phyloP scores from a whole-genome alignment of 2,329 filamentous ascomycete species.

The Nothopassalora personata region DNA sequence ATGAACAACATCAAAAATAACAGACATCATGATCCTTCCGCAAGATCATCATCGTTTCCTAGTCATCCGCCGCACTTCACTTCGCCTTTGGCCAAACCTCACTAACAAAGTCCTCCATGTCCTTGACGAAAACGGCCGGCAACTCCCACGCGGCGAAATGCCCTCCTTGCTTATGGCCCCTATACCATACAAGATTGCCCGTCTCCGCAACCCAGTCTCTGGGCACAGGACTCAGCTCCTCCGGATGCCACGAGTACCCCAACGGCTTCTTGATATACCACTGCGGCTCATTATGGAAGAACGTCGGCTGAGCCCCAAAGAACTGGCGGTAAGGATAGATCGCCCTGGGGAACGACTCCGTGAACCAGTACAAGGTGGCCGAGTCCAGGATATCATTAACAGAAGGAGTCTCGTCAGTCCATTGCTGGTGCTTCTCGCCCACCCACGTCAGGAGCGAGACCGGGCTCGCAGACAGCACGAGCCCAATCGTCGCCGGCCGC shows the following conservation, averaged over 20 bases:
- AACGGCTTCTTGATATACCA: slow-evolving; percentile 37
- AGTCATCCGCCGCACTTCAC: neutral
- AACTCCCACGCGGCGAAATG: slow-evolving; percentile 38
- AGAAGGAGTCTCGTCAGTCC: slow-evolving; percentile 44
- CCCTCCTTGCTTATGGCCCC: slow-evolving; percentile 36
- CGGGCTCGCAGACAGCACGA: slow-evolving; percentile 49
- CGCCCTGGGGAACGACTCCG: slow-evolving; percentile 33
- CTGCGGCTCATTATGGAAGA: slow-evolving; percentile 24
- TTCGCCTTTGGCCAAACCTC: slow-evolving; percentile 26
- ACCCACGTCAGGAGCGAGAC: slow-evolving; percentile 54
- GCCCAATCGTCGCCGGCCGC: slow-evolving; percentile 51
- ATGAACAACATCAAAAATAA: neutral
- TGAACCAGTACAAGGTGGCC: slow-evolving; percentile 54
- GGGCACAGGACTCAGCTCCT: slow-evolving; percentile 38
- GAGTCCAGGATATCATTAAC: slow-evolving; percentile 44
- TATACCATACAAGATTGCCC: slow-evolving; percentile 37
- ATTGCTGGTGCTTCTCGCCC: slow-evolving; percentile 53
- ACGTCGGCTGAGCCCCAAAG: slow-evolving; percentile 21
- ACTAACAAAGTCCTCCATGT: slow-evolving; percentile 31
- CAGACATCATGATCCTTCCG: neutral
- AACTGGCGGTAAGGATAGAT: slow-evolving; percentile 49
- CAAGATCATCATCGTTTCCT: neutral
- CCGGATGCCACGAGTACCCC: slow-evolving; percentile 42
- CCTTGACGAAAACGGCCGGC: slow-evolving; percentile 26
- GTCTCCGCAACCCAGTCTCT: slow-evolving; percentile 35